Conservation (phyloP, 371 early-diverging fungal genomes). For the Saksenaea vasiformis region DNA sequence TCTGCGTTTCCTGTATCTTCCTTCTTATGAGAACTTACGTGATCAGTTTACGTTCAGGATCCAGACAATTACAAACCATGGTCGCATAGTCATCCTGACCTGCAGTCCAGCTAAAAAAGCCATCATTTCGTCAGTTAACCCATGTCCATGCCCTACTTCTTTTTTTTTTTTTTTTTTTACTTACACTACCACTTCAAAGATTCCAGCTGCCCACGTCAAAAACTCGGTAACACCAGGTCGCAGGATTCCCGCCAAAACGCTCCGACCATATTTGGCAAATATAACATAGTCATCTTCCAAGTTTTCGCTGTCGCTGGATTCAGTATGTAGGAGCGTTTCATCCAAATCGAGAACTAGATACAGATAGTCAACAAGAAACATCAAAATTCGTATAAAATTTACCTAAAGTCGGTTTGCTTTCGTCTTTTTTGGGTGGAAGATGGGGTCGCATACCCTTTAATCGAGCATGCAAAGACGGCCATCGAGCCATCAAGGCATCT, state of each 20-base stretch:
- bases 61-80: constrained; percentile 35
- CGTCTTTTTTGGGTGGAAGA: constrained; percentile 45
- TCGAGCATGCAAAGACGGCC: constrained; percentile 48
- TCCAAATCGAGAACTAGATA: constrained; percentile 45
- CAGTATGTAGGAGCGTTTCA: constrained; percentile 47
- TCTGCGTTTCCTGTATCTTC: not conserved
- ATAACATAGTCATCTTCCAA: constrained; percentile 40
- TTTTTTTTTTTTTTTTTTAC: too few relatives aligned
- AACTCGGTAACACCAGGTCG: constrained; percentile 53
- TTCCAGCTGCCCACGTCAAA: constrained; percentile 42
- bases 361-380: not conserved
- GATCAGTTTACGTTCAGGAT: constrained; percentile 38
- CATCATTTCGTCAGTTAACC: not conserved
- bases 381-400: not conserved
- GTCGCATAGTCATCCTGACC: constrained; percentile 45
- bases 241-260: constrained; percentile 40
- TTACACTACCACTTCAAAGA: constrained; percentile 44
- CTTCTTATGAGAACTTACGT: constrained; percentile 26
- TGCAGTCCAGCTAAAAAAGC: constrained; percentile 37
- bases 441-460: constrained; percentile 47
- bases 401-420: constrained; percentile 44
- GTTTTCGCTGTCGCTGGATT: constrained; percentile 21
- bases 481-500: constrained; percentile 45
- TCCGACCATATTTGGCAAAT: constrained; percentile 32
- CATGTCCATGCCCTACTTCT: too few relatives aligned